These are phyloP conservation scores for Borovskyia barvae DNA, from an alignment of 208 protist species.

Conservation along the genomic window DNA sequence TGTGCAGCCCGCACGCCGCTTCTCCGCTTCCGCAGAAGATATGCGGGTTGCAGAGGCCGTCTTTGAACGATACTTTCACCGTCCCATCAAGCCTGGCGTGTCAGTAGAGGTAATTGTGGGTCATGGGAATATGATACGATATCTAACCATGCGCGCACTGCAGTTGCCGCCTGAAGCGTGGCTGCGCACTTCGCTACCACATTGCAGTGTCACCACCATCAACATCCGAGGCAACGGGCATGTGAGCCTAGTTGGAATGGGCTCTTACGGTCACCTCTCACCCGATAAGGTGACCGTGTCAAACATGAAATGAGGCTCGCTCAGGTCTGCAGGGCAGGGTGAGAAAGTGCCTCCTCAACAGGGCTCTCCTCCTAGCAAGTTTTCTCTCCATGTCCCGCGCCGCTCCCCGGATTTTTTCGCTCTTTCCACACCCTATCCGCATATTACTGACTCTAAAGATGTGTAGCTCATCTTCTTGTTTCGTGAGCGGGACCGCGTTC, in stretches of 20 bases:
- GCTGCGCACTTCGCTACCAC: conserved; percentile 66
- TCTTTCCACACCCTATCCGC: too few relatives aligned
- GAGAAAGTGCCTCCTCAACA: too few relatives aligned
- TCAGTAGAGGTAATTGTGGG: conserved; percentile 74
- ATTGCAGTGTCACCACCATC: conserved; percentile 70
- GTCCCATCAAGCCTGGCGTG: conserved; percentile 27
- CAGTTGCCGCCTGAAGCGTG: conserved; percentile 83
- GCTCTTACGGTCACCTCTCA: conserved; percentile 57
- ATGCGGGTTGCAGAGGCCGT: conserved; percentile 44
- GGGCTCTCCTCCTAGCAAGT: too few relatives aligned
- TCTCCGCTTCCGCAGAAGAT: conserved; percentile 29
- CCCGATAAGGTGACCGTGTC: conserved; percentile 44
- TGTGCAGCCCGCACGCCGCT: conserved; percentile 30
- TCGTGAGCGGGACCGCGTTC: too few relatives aligned
- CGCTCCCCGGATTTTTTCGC: too few relatives aligned
- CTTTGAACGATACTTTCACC: conserved; percentile 72
- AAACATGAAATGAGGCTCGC: conserved; percentile 46
- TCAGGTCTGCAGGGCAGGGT: too few relatives aligned
- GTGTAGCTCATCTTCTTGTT: too few relatives aligned
- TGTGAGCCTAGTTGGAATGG: conserved; percentile 40
- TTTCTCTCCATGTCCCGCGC: too few relatives aligned
- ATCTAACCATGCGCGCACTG: conserved; percentile 77
- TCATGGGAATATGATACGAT: conserved; percentile 88
- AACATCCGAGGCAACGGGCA: conserved; percentile 51
- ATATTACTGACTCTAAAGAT: too few relatives aligned